Percentiles rank a stretch among this genome's conserved stretches.
These are phyloP conservation scores for Aspergillus terreus DNA, from an alignment of 2,329 filamentous ascomycete species.

Conservation along the genomic window DNA sequence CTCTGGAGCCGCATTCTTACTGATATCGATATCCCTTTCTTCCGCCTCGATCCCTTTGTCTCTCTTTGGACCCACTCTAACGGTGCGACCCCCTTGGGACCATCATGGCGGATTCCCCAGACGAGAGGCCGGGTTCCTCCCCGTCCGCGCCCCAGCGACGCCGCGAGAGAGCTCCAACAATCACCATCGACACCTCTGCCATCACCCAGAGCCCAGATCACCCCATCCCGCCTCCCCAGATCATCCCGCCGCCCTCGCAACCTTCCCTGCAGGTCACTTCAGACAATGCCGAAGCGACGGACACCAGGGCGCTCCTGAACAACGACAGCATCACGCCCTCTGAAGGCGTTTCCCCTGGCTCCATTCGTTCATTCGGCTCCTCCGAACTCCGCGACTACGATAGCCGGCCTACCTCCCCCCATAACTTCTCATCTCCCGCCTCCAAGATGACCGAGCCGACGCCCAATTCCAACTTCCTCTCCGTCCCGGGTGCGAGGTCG, in stretches of 20 bases:
- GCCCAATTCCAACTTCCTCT: constrained; percentile 54
- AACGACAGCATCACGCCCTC: constrained; percentile 38
- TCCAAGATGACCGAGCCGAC: constrained; percentile 49
- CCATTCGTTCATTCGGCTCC: constrained; percentile 53
- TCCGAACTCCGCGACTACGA: constrained; percentile 55
- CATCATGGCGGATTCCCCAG: constrained; percentile 30
- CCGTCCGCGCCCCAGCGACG: constrained; percentile 34
- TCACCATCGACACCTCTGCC: constrained; percentile 56
- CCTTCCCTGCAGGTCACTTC: constrained; percentile 37
- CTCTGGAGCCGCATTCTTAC: constrained; percentile 19
- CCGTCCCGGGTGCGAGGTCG: constrained; percentile 61
- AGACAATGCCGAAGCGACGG: constrained; percentile 28
- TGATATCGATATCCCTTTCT: constrained; percentile 16
- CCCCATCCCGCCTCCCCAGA: constrained; percentile 30
- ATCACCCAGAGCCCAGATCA: constrained; percentile 40
- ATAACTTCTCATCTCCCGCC: constrained; percentile 64
- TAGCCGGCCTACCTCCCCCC: constrained; percentile 62
- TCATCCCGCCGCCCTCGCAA: constrained; percentile 32
- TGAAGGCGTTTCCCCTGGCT: constrained; percentile 51
- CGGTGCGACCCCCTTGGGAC: constrained; percentile 9
- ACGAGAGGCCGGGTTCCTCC: constrained; percentile 24
- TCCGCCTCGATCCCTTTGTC: constrained; percentile 2
- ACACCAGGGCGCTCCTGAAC: constrained; percentile 27
- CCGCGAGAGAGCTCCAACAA: constrained; percentile 49
- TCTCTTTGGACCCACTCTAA: constrained; percentile 11